These are phyloP conservation scores for Cruciata laevipes DNA, from an alignment of 257 asterid species.

Conservation along the genomic window DNA sequence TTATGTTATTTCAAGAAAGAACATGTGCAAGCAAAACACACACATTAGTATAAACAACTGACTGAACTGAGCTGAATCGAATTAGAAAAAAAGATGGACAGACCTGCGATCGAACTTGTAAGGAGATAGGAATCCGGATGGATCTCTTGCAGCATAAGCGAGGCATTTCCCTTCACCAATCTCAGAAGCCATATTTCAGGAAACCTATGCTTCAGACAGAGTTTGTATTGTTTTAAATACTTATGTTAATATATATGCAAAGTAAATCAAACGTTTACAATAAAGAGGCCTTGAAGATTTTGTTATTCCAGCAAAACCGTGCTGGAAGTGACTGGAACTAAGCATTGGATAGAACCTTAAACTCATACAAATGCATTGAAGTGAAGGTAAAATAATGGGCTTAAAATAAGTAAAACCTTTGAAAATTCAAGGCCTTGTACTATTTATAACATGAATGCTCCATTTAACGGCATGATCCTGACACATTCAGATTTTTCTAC, in stretches of 20 bases:
- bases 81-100: not conserved
- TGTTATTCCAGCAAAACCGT: too few relatives aligned
- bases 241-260: not conserved
- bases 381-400: not conserved
- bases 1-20: too few relatives aligned
- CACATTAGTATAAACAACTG: too few relatives aligned
- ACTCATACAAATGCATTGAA: not conserved
- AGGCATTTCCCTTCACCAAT: slow-evolving; percentile 39
- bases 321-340: too few relatives aligned
- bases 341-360: not conserved
- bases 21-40: not conserved
- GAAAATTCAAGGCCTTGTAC: not conserved
- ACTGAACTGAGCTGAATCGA: not conserved
- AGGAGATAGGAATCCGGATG: slow-evolving; percentile 77
- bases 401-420: not conserved
- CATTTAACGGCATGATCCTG: not conserved
- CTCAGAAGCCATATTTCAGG: slow-evolving; percentile 29
- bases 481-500: not conserved
- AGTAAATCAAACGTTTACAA: not conserved
- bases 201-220: not conserved
- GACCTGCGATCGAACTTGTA: slow-evolving; percentile 71
- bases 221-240: not conserved
- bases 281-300: too few relatives aligned
- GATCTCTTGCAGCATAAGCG: slow-evolving; percentile 82
- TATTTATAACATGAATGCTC: too few relatives aligned